These are phyloP conservation scores for Phoenix dactylifera DNA, from an alignment of 176 grass and related monocot species.

Conservation along the genomic window DNA sequence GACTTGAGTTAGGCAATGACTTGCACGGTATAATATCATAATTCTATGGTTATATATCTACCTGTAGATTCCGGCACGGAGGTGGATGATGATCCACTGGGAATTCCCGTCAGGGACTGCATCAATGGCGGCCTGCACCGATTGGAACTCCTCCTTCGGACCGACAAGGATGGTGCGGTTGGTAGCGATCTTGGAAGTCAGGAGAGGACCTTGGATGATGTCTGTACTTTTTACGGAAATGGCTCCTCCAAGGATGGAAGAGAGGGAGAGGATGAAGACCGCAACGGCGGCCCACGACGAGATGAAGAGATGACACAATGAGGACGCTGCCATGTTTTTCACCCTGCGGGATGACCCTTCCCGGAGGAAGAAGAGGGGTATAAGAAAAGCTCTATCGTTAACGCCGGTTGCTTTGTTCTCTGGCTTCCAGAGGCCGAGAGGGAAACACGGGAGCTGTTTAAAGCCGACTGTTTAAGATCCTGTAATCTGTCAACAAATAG, in stretches of 20 bases:
- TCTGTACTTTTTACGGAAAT: slow-evolving; percentile 31
- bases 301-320: slow-evolving; percentile 6
- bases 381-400: slow-evolving; percentile 11
- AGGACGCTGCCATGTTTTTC: slow-evolving; percentile 20
- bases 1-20: no score
- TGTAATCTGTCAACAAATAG: no score
- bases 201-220: slow-evolving; percentile 44
- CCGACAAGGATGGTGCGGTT: slow-evolving; percentile 56
- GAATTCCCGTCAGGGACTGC: slow-evolving; percentile 54
- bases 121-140: slow-evolving; percentile 56
- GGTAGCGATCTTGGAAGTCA: slow-evolving; percentile 45
- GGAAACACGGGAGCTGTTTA: slow-evolving; percentile 13
- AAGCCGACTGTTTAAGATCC: background rate
- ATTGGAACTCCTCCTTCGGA: slow-evolving; percentile 48
- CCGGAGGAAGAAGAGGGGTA: slow-evolving; percentile 3
- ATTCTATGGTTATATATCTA: background rate
- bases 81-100: slow-evolving; percentile 63
- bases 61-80: slow-evolving; percentile 44
- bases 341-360: background rate
- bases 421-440: slow-evolving; percentile 6
- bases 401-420: slow-evolving; percentile 7
- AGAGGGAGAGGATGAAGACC: background rate
- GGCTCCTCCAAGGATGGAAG: slow-evolving; percentile 1
- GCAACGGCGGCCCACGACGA: no score
- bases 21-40: no score